Evolutionary conservation across 345 rosid genomes (phyloP), one percentile per base, ranked within the genome.

Genomic region (Rhodamnia rubescens): DNA sequence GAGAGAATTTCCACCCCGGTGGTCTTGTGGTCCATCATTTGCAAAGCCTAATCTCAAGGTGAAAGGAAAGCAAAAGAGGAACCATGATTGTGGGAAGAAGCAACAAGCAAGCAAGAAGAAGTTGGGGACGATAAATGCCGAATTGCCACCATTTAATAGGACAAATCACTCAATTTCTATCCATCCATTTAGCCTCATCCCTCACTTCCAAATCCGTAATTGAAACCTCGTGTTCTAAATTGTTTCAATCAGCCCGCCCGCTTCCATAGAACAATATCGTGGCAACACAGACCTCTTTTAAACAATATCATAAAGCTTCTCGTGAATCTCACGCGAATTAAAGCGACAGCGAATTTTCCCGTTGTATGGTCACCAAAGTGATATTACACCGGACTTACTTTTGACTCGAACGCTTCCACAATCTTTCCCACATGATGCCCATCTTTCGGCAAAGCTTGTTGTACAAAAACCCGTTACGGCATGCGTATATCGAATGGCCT

Each of bases 331-430:
- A 9, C 0, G 2, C 7, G 0, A 69, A 69, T 8, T 69, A 9
- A 69, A 69, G 42, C 0, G 78, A 69, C 6, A 2, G 21, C 1
- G 26, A 32, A 69, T 32, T 69, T 69, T 36, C 24, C 26, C 1
- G 0, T 36, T 8, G 0, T 36, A 69, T 0, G 7, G 16, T 69
- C 0, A 0, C 47, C 13, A 69, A 69, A 69, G 80, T 18, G 80
- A 69, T 36, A 20, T 18, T 18, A 69, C 40, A 15, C 47, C 0
- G 0, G 0, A 4, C 8, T 69, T 8, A 69, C 44, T 0, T 4
- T 69, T 69, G 24, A 32, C 78, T 11, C 0, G 42, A 69, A 2
- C 78, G 32, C 78, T 32, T 69, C 44, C 1, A 69, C 1, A 0
- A 6, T 36, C 12, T 32, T 15, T 69, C 24, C 78, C 42, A 1